Conservation (phyloP, 2,329 filamentous ascomycete genomes). For the Stagonosporopsis rhizophila region DNA sequence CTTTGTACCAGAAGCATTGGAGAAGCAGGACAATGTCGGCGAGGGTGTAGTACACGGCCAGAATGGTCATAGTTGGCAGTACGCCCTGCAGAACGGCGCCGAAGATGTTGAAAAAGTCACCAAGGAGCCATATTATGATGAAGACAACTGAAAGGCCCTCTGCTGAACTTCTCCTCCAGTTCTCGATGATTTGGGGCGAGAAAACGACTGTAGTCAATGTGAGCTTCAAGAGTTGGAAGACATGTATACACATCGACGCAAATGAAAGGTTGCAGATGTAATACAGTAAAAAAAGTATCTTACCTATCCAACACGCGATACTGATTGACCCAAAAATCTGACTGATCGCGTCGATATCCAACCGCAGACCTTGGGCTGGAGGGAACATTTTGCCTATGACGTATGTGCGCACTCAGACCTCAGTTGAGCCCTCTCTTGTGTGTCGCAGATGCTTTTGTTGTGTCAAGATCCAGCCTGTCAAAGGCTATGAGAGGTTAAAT, state of each 20-base stretch:
- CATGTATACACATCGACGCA: not conserved
- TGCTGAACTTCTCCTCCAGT: constrained; percentile 83
- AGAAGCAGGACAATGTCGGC: constrained; percentile 86
- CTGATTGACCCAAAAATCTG: constrained; percentile 95
- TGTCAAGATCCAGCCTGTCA: no score
- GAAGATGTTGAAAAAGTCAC: constrained; percentile 96
- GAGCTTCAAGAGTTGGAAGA: not conserved
- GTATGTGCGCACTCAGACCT: constrained; percentile 25
- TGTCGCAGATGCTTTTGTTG: not conserved
- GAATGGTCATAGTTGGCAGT: constrained; percentile 91
- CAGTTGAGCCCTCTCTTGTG: not conserved
- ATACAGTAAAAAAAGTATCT: not conserved
- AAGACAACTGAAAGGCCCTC: constrained; percentile 92
- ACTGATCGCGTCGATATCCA: constrained; percentile 89
- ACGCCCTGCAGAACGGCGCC: constrained; percentile 92
- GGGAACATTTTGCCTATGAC: constrained; percentile 58
- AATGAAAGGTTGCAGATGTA: no score
- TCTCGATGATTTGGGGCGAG: constrained; percentile 94
- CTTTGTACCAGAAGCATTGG: constrained; percentile 96
- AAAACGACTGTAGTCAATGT: constrained; percentile 70
- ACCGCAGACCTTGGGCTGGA: constrained; percentile 64
- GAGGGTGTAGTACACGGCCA: constrained; percentile 93
- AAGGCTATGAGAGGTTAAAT: no score
- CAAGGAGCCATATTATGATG: constrained; percentile 88
- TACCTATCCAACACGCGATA: constrained; percentile 88